Evolutionary conservation across 2,329 filamentous ascomycete species (phyloP), one percentile per base, ranked within the genome.

Genomic region (Calycina herbarum): DNA sequence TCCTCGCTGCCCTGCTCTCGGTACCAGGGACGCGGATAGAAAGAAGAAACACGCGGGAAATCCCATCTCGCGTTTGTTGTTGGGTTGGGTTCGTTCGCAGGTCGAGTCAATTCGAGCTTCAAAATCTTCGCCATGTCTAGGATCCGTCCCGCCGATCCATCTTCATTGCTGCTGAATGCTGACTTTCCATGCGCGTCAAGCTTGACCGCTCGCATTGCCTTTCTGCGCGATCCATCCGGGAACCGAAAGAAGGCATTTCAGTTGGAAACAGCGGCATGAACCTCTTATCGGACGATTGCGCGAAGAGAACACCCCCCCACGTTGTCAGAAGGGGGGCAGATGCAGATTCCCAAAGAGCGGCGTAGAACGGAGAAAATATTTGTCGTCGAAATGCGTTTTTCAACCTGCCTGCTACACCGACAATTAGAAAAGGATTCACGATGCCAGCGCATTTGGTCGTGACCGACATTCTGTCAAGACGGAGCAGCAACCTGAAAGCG

Each of bases 381-480:
- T 54, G 48, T 54, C 48, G 48, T 54, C 20, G 20, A 27, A 54
- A 54, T 13, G 20, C 48, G 48, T 5, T 54, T 24, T 54, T 54
- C 20, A 54, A 13, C 10, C n/a, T 54, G 20, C 10, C n/a, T 54
- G 20, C 48, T 13, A 54, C 48, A 54, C 48, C 48, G 48, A 54
- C 48, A 54, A 13, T 54, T 54, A 54, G 20, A 27, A 24, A 5
- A 54, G 38, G 38, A 17, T 40, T 54, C 20, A 24, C 20, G 10
- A 15, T 54, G 48, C 48, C 48, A 54, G 48, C 48, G 20, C 48
- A 54, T 54, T 54, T 40, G 11, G 11, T 24, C 48, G 48, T 54
- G 48, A 54, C 48, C 48, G 48, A 54, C 48, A 54, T 54, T 54
- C 48, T 54, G 48, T 54, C 48, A 24, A 54, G 48, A 54, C 48